Evolutionary conservation across 768 basidiomycete species (phyloP).

Genomic region (Leccinum subgranulosum): DNA sequence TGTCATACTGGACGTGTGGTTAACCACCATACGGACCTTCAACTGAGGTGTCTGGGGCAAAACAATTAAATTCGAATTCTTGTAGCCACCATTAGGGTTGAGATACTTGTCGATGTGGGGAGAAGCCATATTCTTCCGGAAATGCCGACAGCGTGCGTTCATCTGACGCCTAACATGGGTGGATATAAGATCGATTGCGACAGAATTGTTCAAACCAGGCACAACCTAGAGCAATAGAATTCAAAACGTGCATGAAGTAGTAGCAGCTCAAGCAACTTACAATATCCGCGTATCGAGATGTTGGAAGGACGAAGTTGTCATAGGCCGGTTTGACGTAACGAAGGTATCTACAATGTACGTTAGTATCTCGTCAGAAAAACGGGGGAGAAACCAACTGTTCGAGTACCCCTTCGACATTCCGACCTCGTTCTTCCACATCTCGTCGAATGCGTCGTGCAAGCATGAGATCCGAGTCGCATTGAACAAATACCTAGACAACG

Average conservation of each 20-base stretch:
- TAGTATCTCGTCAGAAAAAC: neutral
- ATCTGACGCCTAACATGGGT: conserved; percentile 87
- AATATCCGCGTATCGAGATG: conserved; percentile 85
- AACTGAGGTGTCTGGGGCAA: conserved; percentile 80
- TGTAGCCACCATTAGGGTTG: conserved; percentile 34
- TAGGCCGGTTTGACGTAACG: conserved; percentile 94
- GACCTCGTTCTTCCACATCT: conserved; percentile 84
- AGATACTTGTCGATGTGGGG: conserved; percentile 37
- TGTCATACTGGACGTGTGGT: neutral
- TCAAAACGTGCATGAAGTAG: neutral
- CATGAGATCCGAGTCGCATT: conserved; percentile 96
- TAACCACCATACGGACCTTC: conserved; percentile 43
- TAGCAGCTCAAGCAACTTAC: conserved; percentile 36
- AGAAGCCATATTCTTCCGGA: conserved; percentile 72
- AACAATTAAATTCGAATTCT: conserved; percentile 57
- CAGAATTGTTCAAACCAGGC: conserved; percentile 85
- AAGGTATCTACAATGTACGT: conserved; percentile 60
- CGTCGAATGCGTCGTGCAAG: conserved; percentile 87
- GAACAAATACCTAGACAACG: conserved; percentile 68
- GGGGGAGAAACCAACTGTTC: conserved; percentile 60
- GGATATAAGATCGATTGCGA: conserved; percentile 91
- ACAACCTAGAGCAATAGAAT: conserved; percentile 65
- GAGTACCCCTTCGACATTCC: conserved; percentile 82
- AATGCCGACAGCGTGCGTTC: conserved; percentile 68
- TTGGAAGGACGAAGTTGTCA: conserved; percentile 91